phyloP scores from a whole-genome alignment of 148 eudicot genomes.

The Heliamphora exappendiculata region DNA sequence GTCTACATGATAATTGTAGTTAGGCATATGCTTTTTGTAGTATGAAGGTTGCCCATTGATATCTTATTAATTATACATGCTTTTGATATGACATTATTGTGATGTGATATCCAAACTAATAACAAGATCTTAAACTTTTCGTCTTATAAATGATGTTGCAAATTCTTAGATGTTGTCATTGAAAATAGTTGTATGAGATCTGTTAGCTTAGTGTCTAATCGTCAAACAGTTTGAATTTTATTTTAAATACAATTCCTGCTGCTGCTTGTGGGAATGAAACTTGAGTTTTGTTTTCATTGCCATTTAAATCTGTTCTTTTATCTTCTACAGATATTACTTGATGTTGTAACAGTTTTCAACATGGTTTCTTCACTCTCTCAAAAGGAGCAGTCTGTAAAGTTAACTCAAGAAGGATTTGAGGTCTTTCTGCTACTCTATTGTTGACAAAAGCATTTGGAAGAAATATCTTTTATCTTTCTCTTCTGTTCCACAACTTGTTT shows the following conservation, averaged over 20 bases:
- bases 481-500: background rate
- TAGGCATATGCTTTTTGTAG: no score
- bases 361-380: constrained; percentile 60
- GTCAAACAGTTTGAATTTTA: background rate
- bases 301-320: background rate
- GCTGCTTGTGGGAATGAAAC: background rate
- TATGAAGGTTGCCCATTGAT: no score
- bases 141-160: no score
- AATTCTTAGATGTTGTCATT: background rate
- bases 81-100: no score
- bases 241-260: background rate
- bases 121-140: no score
- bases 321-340: constrained; percentile 66
- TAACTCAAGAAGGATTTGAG: constrained; percentile 80
- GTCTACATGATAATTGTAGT: no score
- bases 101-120: no score
- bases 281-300: background rate
- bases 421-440: constrained; percentile 22
- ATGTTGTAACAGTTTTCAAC: constrained; percentile 61
- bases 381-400: constrained; percentile 66
- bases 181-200: constrained; percentile 2
- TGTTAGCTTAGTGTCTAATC: background rate
- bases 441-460: background rate
- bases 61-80: no score
- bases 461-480: background rate